These are phyloP conservation scores for Coniochaeta sp. DNA, from an alignment of 2,329 filamentous ascomycete genomes.

Conservation along the genomic window DNA sequence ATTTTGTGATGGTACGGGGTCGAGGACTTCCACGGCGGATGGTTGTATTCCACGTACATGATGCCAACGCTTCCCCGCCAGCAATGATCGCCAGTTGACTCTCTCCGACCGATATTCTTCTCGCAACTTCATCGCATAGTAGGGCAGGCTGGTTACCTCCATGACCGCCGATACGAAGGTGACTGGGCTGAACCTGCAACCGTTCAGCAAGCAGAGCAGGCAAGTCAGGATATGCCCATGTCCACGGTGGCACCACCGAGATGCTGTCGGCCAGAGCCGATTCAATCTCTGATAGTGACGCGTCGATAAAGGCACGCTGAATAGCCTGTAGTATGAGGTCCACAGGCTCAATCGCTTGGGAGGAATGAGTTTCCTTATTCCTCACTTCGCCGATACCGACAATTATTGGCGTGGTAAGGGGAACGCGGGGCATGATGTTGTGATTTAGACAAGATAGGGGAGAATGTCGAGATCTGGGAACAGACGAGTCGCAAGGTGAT, in stretches of 20 bases:
- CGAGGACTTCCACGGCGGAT: background rate
- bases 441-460: too few species aligned
- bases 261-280: constrained; percentile 47
- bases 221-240: constrained; percentile 56
- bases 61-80: constrained; percentile 59
- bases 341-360: constrained; percentile 40
- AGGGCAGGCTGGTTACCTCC: constrained; percentile 57
- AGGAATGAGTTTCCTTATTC: constrained; percentile 49
- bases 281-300: constrained; percentile 23
- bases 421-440: too few species aligned
- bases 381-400: constrained; percentile 56
- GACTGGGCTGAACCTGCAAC: constrained; percentile 37
- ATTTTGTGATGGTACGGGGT: background rate
- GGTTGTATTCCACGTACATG: constrained; percentile 26
- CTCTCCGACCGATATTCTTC: constrained; percentile 45
- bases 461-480: too few species aligned
- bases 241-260: constrained; percentile 55
- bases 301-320: constrained; percentile 41
- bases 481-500: too few species aligned
- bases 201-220: constrained; percentile 43
- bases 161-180: constrained; percentile 46
- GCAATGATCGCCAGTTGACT: constrained; percentile 50
- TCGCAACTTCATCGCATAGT: constrained; percentile 56
- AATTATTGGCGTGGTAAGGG: constrained; percentile 38
- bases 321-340: constrained; percentile 52